These are phyloP conservation scores for Luzula sylvatica DNA, from an alignment of 176 grass and related monocot genomes.

Conservation along the genomic window DNA sequence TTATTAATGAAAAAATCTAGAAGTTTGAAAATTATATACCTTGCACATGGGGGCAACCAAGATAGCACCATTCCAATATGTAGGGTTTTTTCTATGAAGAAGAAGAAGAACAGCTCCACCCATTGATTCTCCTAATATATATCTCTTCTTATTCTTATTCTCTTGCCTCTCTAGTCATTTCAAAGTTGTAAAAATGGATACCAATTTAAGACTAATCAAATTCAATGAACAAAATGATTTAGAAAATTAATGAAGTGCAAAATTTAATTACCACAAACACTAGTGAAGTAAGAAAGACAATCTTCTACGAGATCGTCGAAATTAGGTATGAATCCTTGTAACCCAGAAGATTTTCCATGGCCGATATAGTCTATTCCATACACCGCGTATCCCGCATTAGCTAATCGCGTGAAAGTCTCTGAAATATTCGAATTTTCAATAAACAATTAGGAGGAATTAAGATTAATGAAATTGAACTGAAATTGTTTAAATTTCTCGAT, in stretches of 20 bases:
- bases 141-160: slow-evolving; percentile 30
- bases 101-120: slow-evolving; percentile 70
- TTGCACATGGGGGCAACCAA: slow-evolving; percentile 90
- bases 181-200: not conserved
- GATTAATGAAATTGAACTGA: not conserved
- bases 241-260: not conserved
- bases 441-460: too few relatives aligned
- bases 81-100: slow-evolving; percentile 30
- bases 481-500: not conserved
- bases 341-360: slow-evolving; percentile 61
- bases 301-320: slow-evolving; percentile 40
- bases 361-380: slow-evolving; percentile 68
- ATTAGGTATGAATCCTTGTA: slow-evolving; percentile 53
- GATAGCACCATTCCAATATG: slow-evolving; percentile 54
- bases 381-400: slow-evolving; percentile 44
- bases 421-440: not conserved
- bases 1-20: not conserved
- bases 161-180: slow-evolving; percentile 19
- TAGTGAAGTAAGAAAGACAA: slow-evolving; percentile 33
- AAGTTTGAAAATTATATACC: slow-evolving; percentile 14
- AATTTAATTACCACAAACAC: slow-evolving; percentile 17
- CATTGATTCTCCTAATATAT: slow-evolving; percentile 73
- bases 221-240: not conserved
- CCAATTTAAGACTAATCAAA: not conserved
- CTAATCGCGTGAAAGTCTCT: slow-evolving; percentile 48